Percentiles rank a stretch among this genome's conserved stretches.
These are phyloP conservation scores for Sordaria brevicollis DNA, from an alignment of 495 filamentous ascomycete genomes.

Conservation along the genomic window DNA sequence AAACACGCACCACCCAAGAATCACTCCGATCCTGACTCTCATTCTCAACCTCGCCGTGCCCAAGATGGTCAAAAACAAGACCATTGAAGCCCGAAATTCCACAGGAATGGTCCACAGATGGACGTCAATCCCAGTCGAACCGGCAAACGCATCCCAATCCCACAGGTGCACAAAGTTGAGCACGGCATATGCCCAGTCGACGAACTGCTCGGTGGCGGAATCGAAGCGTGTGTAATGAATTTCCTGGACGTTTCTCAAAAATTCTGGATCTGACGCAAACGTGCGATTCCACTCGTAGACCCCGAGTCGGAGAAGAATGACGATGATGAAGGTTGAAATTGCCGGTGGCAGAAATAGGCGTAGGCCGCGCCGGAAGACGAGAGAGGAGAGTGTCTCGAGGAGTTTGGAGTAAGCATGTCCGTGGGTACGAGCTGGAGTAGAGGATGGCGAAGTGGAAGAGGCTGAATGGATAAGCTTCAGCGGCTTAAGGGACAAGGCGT, in stretches of 20 bases:
- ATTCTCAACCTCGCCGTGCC: slow-evolving; percentile 28
- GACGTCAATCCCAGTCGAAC: slow-evolving; percentile 47
- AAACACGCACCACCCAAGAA: slow-evolving; percentile 20
- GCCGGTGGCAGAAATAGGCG: slow-evolving; percentile 57
- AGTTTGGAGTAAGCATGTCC: slow-evolving; percentile 11
- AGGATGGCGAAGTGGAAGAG: not conserved
- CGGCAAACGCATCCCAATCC: slow-evolving; percentile 29
- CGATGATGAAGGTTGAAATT: slow-evolving; percentile 47
- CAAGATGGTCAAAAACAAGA: slow-evolving; percentile 51
- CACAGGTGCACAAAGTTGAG: slow-evolving; percentile 29
- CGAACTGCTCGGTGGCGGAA: slow-evolving; percentile 16
- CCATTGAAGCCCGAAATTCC: slow-evolving; percentile 54
- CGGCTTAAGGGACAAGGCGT: slow-evolving; percentile 56
- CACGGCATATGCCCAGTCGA: slow-evolving; percentile 26
- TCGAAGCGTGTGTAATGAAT: slow-evolving; percentile 22
- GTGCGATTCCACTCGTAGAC: slow-evolving; percentile 32
- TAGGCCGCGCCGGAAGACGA: slow-evolving; percentile 55
- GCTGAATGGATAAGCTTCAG: slow-evolving; percentile 41
- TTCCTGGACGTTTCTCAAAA: slow-evolving; percentile 31
- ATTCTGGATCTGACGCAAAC: slow-evolving; percentile 25
- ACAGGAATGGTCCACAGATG: slow-evolving; percentile 69
- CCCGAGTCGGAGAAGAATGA: slow-evolving; percentile 46
- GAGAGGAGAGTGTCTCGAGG: slow-evolving; percentile 39
- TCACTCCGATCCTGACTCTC: slow-evolving; percentile 13
- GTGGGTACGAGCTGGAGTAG: slow-evolving; percentile 20